Percentiles rank a stretch among this genome's conserved stretches.
These are phyloP conservation scores for Gracilaria caudata DNA, from an alignment of 23 red algal species.

Conservation along the genomic window DNA sequence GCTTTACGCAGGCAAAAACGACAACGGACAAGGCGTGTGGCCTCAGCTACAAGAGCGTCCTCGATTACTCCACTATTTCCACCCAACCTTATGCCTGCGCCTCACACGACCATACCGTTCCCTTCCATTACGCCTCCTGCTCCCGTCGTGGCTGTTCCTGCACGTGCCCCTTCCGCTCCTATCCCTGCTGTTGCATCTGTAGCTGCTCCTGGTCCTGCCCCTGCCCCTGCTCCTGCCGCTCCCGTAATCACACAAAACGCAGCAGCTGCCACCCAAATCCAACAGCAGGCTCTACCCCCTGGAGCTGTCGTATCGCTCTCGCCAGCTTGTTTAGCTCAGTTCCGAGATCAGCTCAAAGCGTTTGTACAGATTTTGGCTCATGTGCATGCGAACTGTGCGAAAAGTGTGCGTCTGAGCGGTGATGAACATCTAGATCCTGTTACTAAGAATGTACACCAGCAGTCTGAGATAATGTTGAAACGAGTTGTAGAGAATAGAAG, in stretches of 20 bases:
- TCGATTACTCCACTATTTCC: neutral
- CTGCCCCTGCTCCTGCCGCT: neutral
- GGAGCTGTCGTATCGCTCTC: neutral
- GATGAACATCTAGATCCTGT: neutral
- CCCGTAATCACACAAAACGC: neutral
- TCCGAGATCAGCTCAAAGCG: slow-evolving; percentile 31
- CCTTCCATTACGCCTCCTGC: neutral
- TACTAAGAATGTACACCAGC: neutral
- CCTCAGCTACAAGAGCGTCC: neutral
- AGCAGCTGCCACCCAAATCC: neutral
- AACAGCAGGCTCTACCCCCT: neutral
- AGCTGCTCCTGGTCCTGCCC: neutral
- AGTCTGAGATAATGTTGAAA: slow-evolving; percentile 24
- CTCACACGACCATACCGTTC: neutral
- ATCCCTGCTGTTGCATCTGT: neutral
- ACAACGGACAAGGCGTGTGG: slow-evolving; percentile 6
- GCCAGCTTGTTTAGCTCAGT: neutral
- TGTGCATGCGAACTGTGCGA: slow-evolving; percentile 38
- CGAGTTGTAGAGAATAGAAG: slow-evolving; percentile 33
- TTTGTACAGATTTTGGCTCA: slow-evolving; percentile 49
- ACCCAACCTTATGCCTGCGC: neutral
- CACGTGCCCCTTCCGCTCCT: neutral
- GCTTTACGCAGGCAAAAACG: slow-evolving; percentile 31
- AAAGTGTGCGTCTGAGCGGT: neutral
- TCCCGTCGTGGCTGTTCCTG: neutral